Evolutionary conservation across 2,329 filamentous ascomycete species (phyloP).

Genomic region (Talaromyces sp.): DNA sequence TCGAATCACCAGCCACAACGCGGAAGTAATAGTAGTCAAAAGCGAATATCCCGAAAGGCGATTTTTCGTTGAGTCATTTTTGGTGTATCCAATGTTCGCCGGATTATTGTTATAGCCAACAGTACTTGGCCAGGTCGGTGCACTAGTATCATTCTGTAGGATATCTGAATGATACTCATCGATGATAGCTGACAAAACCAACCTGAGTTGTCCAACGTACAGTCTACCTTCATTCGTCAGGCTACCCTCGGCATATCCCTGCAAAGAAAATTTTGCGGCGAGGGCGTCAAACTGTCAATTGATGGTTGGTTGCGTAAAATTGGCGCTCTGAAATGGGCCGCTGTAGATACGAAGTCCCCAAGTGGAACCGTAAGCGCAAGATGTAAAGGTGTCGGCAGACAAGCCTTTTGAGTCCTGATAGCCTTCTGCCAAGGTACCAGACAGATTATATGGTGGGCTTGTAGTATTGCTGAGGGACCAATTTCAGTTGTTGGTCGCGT

Average conservation of each 20-base stretch:
- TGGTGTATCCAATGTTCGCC: conserved; percentile 20
- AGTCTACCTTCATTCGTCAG: background rate
- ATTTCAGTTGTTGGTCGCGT: background rate
- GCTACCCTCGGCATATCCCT: background rate
- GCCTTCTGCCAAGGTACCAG: background rate
- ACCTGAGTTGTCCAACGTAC: background rate
- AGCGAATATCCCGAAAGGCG: background rate
- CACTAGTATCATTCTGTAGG: conserved; percentile 14
- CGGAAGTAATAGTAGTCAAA: background rate
- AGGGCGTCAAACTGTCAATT: background rate
- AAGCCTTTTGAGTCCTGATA: background rate
- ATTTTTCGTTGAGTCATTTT: background rate
- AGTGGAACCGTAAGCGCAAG: background rate
- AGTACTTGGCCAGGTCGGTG: conserved; percentile 19
- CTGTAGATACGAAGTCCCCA: background rate
- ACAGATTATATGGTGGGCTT: conserved; percentile 7
- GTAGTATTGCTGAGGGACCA: background rate
- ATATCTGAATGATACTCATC: conserved; percentile 22
- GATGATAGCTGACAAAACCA: background rate
- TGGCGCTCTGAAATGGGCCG: background rate
- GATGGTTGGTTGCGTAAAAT: background rate
- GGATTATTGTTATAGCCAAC: conserved; percentile 23
- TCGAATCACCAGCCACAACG: background rate
- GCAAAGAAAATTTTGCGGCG: background rate
- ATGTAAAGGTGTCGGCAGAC: background rate